A percentile compares a stretch with the other conserved stretches of the same genome.
Evolutionary conservation across 176 grass and related monocot species (phyloP).

Genomic region (Ampelocalamus luodianensis): DNA sequence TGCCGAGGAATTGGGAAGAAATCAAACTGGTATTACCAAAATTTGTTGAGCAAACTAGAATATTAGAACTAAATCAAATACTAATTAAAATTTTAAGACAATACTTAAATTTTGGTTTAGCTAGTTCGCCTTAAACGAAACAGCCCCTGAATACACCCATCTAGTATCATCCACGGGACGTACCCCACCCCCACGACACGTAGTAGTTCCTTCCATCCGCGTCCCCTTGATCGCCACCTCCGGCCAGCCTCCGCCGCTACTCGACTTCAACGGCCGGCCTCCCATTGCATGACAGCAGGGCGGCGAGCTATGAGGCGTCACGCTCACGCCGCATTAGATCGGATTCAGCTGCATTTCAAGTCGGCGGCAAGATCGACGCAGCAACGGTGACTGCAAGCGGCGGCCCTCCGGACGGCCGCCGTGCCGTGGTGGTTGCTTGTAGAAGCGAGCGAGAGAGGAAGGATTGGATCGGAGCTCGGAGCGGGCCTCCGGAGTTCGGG

Average conservation of each 20-base stretch:
- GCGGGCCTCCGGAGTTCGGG: not conserved
- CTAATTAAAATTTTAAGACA: too few relatives aligned
- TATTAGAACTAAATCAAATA: too few relatives aligned
- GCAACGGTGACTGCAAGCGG: not conserved
- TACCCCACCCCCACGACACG: too few relatives aligned
- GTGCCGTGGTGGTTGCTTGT: not conserved
- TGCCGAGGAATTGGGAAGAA: too few relatives aligned
- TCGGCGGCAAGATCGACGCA: not conserved
- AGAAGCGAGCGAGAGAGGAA: not conserved
- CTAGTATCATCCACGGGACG: too few relatives aligned
- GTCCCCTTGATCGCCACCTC: not conserved
- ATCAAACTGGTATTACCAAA: too few relatives aligned
- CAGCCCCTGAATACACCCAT: not conserved
- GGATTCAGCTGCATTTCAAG: not conserved
- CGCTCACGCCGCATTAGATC: not conserved
- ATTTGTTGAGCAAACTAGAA: too few relatives aligned
- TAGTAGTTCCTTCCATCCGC: too few relatives aligned
- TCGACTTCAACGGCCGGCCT: not conserved
- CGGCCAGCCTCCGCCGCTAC: not conserved
- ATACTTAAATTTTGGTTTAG: too few relatives aligned
- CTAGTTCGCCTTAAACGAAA: too few relatives aligned
- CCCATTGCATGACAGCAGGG: too few relatives aligned
- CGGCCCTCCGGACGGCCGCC: not conserved
- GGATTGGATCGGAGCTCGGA: not conserved
- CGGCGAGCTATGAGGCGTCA: not conserved